Conservation (phyloP, 176 grass and related monocot species). For the Triticum monococcum region DNA sequence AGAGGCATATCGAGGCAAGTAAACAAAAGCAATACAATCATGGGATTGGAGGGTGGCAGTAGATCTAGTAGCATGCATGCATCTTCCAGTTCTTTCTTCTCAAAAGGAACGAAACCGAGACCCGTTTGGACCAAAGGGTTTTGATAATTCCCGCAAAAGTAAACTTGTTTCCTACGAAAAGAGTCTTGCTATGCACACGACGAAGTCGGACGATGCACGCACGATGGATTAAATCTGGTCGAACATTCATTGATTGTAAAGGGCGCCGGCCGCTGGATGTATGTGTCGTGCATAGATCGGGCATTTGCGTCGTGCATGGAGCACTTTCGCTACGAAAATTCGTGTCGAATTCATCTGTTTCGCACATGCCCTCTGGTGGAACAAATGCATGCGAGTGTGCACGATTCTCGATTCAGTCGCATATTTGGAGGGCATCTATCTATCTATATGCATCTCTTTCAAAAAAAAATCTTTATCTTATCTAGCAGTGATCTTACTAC, state of each 20-base stretch:
- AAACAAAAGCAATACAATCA: constrained; percentile 20
- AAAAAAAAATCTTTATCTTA: neutral
- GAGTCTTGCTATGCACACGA: too few relatives aligned
- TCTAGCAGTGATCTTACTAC: constrained; percentile 11
- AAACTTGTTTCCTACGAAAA: neutral
- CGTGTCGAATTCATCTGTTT: neutral
- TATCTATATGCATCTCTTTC: constrained; percentile 9
- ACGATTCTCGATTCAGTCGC: neutral
- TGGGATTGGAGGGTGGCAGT: constrained; percentile 29
- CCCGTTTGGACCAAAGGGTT: neutral
- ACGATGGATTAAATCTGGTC: too few relatives aligned
- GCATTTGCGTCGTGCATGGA: too few relatives aligned
- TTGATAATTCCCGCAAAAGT: neutral
- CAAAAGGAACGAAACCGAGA: neutral
- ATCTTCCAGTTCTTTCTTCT: neutral
- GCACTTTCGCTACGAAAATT: neutral
- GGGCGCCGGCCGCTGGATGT: too few relatives aligned
- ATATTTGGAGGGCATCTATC: constrained; percentile 21
- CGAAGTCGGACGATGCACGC: too few relatives aligned
- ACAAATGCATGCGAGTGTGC: neutral
- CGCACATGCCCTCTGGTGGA: neutral
- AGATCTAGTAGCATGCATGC: constrained; percentile 10
- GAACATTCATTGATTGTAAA: too few relatives aligned
- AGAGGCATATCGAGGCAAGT: constrained; percentile 32
- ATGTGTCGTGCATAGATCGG: too few relatives aligned